A percentile compares a stretch with the other conserved stretches of the same genome.
Evolutionary conservation across 2,329 filamentous ascomycete genomes (phyloP).

Genomic region (Cladosporium cucumerinum): DNA sequence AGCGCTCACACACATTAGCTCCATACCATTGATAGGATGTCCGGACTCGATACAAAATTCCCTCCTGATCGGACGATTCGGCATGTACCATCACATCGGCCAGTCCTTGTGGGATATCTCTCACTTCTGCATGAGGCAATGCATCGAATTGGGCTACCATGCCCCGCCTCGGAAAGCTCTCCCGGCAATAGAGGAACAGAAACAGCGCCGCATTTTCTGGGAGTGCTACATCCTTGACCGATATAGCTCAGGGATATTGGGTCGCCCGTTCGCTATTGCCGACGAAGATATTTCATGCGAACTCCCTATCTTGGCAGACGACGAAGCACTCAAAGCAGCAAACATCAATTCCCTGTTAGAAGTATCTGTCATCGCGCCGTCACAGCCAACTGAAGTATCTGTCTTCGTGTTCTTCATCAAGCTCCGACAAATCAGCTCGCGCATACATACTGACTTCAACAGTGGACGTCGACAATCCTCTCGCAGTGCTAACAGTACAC

Average conservation of each 20-base stretch:
- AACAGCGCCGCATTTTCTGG: slow-evolving; percentile 44
- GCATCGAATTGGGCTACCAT: slow-evolving; percentile 40
- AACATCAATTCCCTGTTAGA: slow-evolving; percentile 24
- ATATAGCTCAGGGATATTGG: slow-evolving; percentile 44
- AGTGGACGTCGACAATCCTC: slow-evolving; percentile 1
- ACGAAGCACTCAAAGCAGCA: slow-evolving; percentile 24
- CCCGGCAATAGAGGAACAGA: slow-evolving; percentile 35
- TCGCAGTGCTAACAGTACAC: slow-evolving; percentile 4
- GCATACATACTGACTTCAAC: slow-evolving; percentile 28
- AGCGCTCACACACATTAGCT: slow-evolving; percentile 35
- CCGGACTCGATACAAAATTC: slow-evolving; percentile 41
- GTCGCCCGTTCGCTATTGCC: slow-evolving; percentile 42
- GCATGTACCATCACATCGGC: slow-evolving; percentile 44
- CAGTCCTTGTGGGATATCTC: slow-evolving; percentile 43
- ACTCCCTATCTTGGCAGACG: slow-evolving; percentile 38
- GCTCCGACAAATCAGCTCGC: slow-evolving; percentile 42
- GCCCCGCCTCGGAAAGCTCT: slow-evolving; percentile 12
- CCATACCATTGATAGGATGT: slow-evolving; percentile 33
- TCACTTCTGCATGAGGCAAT: slow-evolving; percentile 41
- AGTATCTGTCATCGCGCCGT: slow-evolving; percentile 6
- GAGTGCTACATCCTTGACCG: slow-evolving; percentile 46
- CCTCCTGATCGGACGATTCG: slow-evolving; percentile 41
- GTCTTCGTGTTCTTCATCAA: slow-evolving; percentile 41
- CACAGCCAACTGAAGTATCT: slow-evolving; percentile 32
- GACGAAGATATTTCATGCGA: slow-evolving; percentile 40